Evolutionary conservation across 257 asterid species (phyloP), one percentile per base, ranked within the genome.

Genomic region (Forsythia viridissima): DNA sequence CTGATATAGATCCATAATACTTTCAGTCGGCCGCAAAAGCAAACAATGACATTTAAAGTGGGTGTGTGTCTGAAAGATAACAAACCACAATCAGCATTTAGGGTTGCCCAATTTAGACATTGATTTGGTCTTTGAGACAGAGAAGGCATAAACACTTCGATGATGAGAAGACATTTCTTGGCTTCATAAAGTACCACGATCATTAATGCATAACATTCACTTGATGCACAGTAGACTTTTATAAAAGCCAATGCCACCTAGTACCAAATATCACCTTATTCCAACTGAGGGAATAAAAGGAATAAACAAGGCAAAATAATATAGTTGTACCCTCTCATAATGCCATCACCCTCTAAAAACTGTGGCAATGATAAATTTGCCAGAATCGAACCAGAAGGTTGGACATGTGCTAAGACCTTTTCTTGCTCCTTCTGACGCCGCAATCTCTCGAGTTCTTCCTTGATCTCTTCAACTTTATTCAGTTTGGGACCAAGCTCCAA

Each of bases 381-480:
- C 77, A 91, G 61, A 80, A 90, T 89, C 38, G 97, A 89, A 81
- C 98, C 98, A 80, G 97, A 89, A 79, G 99, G 87, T 30, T 73
- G 92, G 74, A 91, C 66, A 78, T 91, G 91, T 66, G 91, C 84
- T 13, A 84, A 82, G 79, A 80, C 84, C 84, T 91, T 92, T 81
- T 96, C 91, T 70, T 77, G 89, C 68, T 96, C 99, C 72, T 90
- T 88, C 82, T 66, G 90, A 15, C 92, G 93, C 82, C 84, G 82
- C 79, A 96, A 82, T 81, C 93, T 88, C 87, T 96, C 98, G 42
- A 96, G 97, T 77, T 96, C 99, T 87, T 92, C 98, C 85, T 88
- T 96, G 77, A 96, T 90, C 86, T 96, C 97, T 75, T 93, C 94
- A 24, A 86, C 91, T 85, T 90, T 93, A 85, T 85, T 88, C 78